Conservation (phyloP, 2,329 filamentous ascomycete genomes). For the Fusarium sp. region DNA sequence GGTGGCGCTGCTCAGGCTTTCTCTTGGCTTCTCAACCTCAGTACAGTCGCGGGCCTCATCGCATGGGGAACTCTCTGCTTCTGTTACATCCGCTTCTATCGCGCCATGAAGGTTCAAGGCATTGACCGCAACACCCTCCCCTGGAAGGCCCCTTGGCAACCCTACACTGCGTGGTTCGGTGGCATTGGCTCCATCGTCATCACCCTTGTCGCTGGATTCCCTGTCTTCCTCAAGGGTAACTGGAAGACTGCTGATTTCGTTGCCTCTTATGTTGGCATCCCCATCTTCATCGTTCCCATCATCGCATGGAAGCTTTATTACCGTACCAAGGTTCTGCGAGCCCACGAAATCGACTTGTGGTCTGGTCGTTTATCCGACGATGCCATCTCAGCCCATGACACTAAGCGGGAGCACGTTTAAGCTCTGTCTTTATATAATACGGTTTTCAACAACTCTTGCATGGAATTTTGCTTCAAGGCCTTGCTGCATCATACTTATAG, state of each 20-base stretch:
- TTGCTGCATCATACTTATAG: neutral
- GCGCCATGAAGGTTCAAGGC: conserved; percentile 58
- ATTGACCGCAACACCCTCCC: conserved; percentile 63
- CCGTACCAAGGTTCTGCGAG: conserved; percentile 45
- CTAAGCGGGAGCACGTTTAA: neutral
- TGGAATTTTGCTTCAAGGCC: fast-evolving
- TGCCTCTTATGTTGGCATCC: conserved; percentile 71
- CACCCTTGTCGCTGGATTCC: conserved; percentile 79
- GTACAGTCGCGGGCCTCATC: conserved; percentile 68
- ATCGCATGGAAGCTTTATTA: conserved; percentile 64
- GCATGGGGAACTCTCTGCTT: conserved; percentile 68
- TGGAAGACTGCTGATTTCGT: conserved; percentile 72
- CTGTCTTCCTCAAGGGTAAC: conserved; percentile 72
- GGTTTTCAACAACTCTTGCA: too few relatives aligned
- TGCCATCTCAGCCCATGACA: neutral
- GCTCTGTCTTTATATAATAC: fast-evolving
- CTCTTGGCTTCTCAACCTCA: conserved; percentile 76
- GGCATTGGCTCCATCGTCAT: conserved; percentile 68
- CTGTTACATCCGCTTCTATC: conserved; percentile 67
- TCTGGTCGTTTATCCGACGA: conserved; percentile 30
- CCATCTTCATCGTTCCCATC: conserved; percentile 68
- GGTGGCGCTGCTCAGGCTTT: conserved; percentile 70
- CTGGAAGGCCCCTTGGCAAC: conserved; percentile 62
- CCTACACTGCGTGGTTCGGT: conserved; percentile 71
- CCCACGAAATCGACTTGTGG: conserved; percentile 61